These are phyloP conservation scores for Lasiosphaeriaceae sp. DNA, from an alignment of 495 filamentous ascomycete genomes.

Conservation along the genomic window DNA sequence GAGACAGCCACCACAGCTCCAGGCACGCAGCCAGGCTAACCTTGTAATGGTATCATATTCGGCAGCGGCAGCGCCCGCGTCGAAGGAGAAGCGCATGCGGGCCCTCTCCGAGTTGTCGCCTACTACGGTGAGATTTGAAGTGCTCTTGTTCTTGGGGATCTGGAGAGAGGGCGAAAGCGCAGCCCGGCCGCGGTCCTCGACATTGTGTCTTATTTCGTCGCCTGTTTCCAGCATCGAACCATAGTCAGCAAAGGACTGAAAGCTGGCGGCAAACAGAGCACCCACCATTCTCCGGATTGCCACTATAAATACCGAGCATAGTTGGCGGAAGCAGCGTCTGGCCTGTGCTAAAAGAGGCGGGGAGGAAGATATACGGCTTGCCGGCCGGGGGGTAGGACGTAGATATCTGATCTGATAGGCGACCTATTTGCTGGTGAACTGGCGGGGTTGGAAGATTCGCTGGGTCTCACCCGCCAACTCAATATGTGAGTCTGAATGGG, in stretches of 20 bases:
- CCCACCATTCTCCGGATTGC: conserved; percentile 45
- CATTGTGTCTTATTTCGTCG: conserved; percentile 39
- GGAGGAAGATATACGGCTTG: background rate
- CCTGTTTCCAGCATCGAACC: conserved; percentile 31
- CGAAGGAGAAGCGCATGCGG: conserved; percentile 54
- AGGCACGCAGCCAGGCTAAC: conserved; percentile 25
- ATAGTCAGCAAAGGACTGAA: background rate
- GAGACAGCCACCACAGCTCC: background rate
- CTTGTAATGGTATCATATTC: conserved; percentile 53
- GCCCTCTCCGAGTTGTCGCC: conserved; percentile 37
- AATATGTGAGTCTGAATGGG: too few species aligned
- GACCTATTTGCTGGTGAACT: background rate
- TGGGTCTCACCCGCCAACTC: background rate
- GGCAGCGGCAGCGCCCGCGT: conserved; percentile 42
- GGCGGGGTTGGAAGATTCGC: background rate
- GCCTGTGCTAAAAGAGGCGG: conserved; percentile 1
- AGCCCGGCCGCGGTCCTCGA: conserved; percentile 29
- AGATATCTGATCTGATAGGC: too few species aligned
- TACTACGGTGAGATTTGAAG: conserved; percentile 54
- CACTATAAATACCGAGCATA: conserved; percentile 49
- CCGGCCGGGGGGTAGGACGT: background rate
- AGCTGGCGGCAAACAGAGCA: conserved; percentile 10
- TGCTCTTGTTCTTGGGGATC: conserved; percentile 62
- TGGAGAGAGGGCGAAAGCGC: conserved; percentile 37
- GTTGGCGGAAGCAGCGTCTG: conserved; percentile 27